Conservation (phyloP, 768 basidiomycete genomes). For the Sarcodon sp. region DNA sequence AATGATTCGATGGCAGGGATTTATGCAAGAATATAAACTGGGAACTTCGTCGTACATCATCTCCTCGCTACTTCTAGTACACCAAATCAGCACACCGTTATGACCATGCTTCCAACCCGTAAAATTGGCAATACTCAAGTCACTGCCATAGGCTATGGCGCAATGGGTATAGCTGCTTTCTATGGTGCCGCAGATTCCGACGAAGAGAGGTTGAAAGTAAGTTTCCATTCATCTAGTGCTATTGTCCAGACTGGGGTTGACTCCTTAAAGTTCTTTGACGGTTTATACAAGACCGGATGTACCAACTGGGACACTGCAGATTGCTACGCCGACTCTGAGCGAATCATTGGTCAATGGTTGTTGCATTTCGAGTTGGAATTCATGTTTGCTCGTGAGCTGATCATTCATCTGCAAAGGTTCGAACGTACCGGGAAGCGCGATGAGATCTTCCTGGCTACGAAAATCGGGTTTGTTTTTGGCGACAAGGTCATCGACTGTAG, state of each 20-base stretch:
- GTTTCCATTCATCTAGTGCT: neutral
- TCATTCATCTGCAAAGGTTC: conserved; percentile 22
- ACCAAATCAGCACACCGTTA: too few relatives aligned
- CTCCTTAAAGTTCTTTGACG: conserved; percentile 17
- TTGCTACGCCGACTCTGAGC: conserved; percentile 28
- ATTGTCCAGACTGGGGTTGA: conserved; percentile 13
- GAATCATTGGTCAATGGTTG: conserved; percentile 31
- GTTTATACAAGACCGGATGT: conserved; percentile 24
- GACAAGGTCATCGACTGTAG: conserved; percentile 18
- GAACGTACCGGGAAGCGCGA: conserved; percentile 34
- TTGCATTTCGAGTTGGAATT: conserved; percentile 6
- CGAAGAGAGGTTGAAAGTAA: conserved; percentile 48
- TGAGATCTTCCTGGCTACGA: conserved; percentile 51
- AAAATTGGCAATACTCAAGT: conserved; percentile 32
- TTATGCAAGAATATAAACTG: too few relatives aligned
- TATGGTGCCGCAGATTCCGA: conserved; percentile 36
- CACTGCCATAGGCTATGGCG: conserved; percentile 46
- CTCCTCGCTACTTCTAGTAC: too few relatives aligned
- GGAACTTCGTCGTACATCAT: too few relatives aligned
- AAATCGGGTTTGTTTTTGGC: conserved; percentile 28
- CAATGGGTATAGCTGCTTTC: conserved; percentile 40
- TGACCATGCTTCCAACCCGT: conserved; percentile 17
- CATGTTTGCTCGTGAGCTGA: neutral
- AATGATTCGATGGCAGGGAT: too few relatives aligned
- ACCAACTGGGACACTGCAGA: conserved; percentile 37